Evolutionary conservation across 768 basidiomycete species (phyloP).

Genomic region (Hygrocybe coccinea): DNA sequence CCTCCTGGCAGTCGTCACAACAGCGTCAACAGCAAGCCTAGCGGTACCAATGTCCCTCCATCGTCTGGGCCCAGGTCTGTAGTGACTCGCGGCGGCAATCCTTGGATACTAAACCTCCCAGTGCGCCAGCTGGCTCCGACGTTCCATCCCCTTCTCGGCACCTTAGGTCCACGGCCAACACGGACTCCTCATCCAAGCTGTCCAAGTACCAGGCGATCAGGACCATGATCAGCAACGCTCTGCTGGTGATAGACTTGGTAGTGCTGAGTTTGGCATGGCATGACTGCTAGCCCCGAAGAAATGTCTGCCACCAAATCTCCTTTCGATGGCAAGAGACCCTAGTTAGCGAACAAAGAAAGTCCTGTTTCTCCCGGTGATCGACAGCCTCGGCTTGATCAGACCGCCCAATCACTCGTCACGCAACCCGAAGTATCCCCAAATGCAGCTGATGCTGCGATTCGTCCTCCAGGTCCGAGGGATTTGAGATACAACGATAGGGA

Average conservation of each 20-base stretch:
- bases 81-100: too few species aligned
- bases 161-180: conserved; percentile 5
- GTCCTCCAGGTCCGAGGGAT: conserved; percentile 23
- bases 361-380: conserved; percentile 25
- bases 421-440: conserved; percentile 14
- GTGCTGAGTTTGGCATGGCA: too few species aligned
- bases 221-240: too few species aligned
- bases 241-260: too few species aligned
- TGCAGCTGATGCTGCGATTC: conserved; percentile 16
- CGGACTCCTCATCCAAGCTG: conserved; percentile 1
- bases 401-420: conserved; percentile 14
- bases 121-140: conserved; percentile 10
- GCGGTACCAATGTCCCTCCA: too few species aligned
- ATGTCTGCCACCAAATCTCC: too few species aligned
- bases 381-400: conserved; percentile 26
- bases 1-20: too few species aligned
- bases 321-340: too few species aligned
- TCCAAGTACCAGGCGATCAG: too few species aligned
- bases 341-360: conserved; percentile 27
- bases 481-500: conserved; percentile 31
- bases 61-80: too few species aligned
- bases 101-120: conserved; percentile 3
- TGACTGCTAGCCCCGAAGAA: too few species aligned
- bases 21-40: too few species aligned
- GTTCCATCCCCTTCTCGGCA: conserved; percentile 8